phyloP scores from a whole-genome alignment of 2,329 filamentous ascomycete species.

The Pseudocercospora musae region DNA sequence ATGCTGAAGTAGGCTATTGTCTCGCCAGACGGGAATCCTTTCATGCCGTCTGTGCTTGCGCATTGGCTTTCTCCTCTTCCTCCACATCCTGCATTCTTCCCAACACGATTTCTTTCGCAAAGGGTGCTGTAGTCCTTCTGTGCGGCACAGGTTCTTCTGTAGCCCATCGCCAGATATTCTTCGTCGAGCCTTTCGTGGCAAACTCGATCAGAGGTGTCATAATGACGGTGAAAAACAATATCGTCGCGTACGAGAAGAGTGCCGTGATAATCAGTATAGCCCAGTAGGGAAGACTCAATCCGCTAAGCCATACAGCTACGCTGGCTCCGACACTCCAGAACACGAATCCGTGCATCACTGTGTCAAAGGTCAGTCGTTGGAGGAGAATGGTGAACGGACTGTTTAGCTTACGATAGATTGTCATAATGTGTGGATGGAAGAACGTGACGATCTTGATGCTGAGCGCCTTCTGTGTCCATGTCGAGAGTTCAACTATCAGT shows the following conservation, averaged over 20 bases:
- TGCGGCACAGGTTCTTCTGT: slow-evolving; percentile 26
- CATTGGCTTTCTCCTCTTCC: slow-evolving; percentile 6
- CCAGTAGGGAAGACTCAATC: slow-evolving; percentile 34
- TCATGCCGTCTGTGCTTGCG: slow-evolving; percentile 4
- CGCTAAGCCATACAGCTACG: slow-evolving; percentile 37
- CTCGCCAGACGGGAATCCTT: neutral
- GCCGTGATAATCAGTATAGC: slow-evolving; percentile 37
- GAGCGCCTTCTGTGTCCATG: slow-evolving; percentile 42
- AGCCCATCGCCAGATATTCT: slow-evolving; percentile 29
- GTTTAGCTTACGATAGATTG: slow-evolving; percentile 40
- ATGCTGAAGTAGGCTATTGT: neutral
- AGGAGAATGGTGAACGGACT: neutral
- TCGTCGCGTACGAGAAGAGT: slow-evolving; percentile 34
- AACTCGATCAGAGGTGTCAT: slow-evolving; percentile 24
- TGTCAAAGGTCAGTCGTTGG: neutral
- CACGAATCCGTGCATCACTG: slow-evolving; percentile 46
- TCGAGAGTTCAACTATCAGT: slow-evolving; percentile 36
- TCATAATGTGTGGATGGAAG: slow-evolving; percentile 50
- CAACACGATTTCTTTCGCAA: slow-evolving; percentile 23
- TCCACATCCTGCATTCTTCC: slow-evolving; percentile 15
- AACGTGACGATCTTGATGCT: slow-evolving; percentile 40
- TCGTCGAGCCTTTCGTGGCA: slow-evolving; percentile 21
- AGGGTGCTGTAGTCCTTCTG: slow-evolving; percentile 24
- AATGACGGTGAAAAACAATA: slow-evolving; percentile 19
- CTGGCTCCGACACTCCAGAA: slow-evolving; percentile 44